These are phyloP conservation scores for Naganishia kalamii DNA, from an alignment of 768 basidiomycete species.

Conservation along the genomic window DNA sequence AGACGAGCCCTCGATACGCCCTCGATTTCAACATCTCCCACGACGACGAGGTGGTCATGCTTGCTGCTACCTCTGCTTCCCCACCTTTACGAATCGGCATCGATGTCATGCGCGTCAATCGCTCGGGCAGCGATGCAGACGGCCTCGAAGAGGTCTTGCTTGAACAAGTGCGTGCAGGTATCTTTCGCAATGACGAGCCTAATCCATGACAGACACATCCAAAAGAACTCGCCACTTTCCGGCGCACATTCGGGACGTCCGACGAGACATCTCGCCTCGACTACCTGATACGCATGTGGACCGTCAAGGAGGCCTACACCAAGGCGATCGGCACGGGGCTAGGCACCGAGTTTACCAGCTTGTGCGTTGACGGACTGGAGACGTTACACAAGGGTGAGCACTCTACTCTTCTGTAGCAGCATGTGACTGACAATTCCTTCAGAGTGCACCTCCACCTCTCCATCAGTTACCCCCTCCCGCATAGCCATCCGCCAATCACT, in stretches of 20 bases:
- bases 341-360: conserved; percentile 70
- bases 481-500: not conserved
- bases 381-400: not conserved
- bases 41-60: conserved; percentile 7
- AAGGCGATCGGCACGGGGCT: conserved; percentile 79
- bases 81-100: not conserved
- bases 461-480: too few species aligned
- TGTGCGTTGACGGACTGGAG: conserved; percentile 37
- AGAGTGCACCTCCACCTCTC: too few species aligned
- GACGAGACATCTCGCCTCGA: conserved; percentile 1
- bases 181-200: not conserved
- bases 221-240: not conserved
- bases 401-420: not conserved
- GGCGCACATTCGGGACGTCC: not conserved
- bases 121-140: not conserved
- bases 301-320: conserved; percentile 83
- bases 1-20: not conserved
- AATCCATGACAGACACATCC: not conserved
- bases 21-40: conserved; percentile 14
- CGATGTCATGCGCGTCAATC: conserved; percentile 13
- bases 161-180: conserved; percentile 1
- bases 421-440: too few species aligned
- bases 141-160: conserved; percentile 17
- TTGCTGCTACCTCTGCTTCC: not conserved
- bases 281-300: conserved; percentile 76